Base-by-base conservation (phyloP, 1,139 yeast species). In the Saccharomyces hybrid region DNA sequence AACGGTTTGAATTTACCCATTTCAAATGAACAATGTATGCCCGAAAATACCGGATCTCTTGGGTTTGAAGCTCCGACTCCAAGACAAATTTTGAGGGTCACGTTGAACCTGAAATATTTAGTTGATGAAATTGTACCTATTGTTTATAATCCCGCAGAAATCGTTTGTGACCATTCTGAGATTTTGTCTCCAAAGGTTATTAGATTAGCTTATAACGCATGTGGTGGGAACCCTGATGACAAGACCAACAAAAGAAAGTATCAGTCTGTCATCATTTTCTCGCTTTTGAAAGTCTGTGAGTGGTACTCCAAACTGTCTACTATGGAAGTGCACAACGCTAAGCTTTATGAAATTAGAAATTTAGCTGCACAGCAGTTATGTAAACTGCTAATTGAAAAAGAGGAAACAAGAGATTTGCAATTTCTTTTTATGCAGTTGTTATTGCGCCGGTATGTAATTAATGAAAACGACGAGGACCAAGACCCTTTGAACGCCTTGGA, bases 141-240 rank as follows among this genome's bases (percentile, higher is more conserved):
- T 48, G 81, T 80, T 20, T 80, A 82, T 57, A 78, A 78, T 4
- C 77, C 72, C 31, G 66, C 71, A 1, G 78, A 76, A 11, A 76
- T 88, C 51, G 72, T 80, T 7, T 71, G 77, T 16, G 81, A 84
- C 4, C 82, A 82, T 56, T 83, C 93, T 0, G 78, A 84, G 1
- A 76, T 88, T 52, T 70, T 88, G 55, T 85, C 82, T 56, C 75
- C 76, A 8, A 74, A 76, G 26, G 88, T 87, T 1, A 68, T 87
- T 26, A 68, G 76, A 6, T 75, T 88, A 59, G 85, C 84, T 1
- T 76, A 80, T 55, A 77, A 77, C 48, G 95, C 96, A 2, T 95
- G 96, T 20, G 96, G 95, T 9, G 96, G 96, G 20, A 76, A 78
- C 55, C 87, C 88, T 3, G 71, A 78, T 49, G 88, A 91, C 14